phyloP scores from a whole-genome alignment of 805 yeast genomes.

The Cyberlindnera sargentensis region DNA sequence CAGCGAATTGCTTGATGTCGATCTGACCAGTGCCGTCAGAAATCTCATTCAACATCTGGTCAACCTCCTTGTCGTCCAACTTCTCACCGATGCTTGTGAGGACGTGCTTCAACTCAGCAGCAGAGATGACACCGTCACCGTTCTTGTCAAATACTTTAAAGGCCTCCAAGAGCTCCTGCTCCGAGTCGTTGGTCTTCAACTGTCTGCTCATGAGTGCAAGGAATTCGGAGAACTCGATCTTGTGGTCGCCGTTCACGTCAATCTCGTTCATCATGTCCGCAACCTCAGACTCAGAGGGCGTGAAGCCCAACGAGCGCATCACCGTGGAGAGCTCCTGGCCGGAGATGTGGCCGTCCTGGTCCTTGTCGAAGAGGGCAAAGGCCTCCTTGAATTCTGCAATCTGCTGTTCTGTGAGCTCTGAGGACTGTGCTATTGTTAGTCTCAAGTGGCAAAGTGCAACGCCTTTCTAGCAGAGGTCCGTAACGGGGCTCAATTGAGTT shows the following conservation, averaged over 20 bases:
- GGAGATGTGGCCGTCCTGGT: slow-evolving; percentile 94
- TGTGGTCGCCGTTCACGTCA: slow-evolving; percentile 91
- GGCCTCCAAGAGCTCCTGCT: slow-evolving; percentile 95
- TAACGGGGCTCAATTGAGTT: too few relatives aligned
- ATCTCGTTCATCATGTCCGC: slow-evolving; percentile 97
- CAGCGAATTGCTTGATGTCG: slow-evolving; percentile 94
- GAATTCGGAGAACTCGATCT: slow-evolving; percentile 76
- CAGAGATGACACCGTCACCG: slow-evolving; percentile 95
- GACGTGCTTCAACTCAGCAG: slow-evolving; percentile 94
- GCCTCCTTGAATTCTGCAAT: slow-evolving; percentile 97
- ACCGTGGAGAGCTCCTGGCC: slow-evolving; percentile 95
- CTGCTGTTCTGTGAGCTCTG: slow-evolving; percentile 92
- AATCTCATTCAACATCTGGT: slow-evolving; percentile 95
- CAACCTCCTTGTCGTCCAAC: slow-evolving; percentile 93
- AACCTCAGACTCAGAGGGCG: slow-evolving; percentile 93
- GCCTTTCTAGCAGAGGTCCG: too few relatives aligned
- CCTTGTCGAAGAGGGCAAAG: slow-evolving; percentile 92
- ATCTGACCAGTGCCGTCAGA: slow-evolving; percentile 95
- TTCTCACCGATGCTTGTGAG: slow-evolving; percentile 97
- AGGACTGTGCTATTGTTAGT: slow-evolving; percentile 24
- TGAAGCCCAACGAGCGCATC: slow-evolving; percentile 98
- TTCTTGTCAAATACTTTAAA: slow-evolving; percentile 93
- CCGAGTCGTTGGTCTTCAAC: slow-evolving; percentile 93
- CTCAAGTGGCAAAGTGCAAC: not conserved
- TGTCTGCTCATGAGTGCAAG: slow-evolving; percentile 76